Base-by-base conservation (phyloP, 495 filamentous ascomycete species). In the Cryomyces minteri region DNA sequence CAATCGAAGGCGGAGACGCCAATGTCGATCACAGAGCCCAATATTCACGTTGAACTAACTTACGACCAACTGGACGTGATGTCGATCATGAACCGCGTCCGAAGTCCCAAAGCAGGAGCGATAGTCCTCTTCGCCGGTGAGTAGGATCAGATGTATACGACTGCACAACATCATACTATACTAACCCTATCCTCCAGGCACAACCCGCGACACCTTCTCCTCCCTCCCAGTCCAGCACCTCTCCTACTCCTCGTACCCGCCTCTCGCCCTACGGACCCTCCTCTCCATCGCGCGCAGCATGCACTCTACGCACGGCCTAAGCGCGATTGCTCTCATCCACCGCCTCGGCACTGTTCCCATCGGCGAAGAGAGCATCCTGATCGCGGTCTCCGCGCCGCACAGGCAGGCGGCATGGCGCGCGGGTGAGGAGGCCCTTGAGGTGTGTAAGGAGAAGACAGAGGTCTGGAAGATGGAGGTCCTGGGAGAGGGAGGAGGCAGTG, bases 381-480 rank as follows among this genome's bases (percentile, higher is more conserved):
- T 98, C 58, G 84, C 85, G 6, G 84, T 96, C 10, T 82, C 81
- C 43, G 68, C 81, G 25, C 76, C 82, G 39, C 90, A 98, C 69
- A 72, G 90, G n/a, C 73, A 77, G 53, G 82, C 82, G 39, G 90
- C 84, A 34, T 98, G 88, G 88, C 64, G 66, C 51, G 92, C 77
- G 0, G 90, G 84, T 0, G 88, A 96, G 67, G 84, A 88, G 65
- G 79, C 85, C 36, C 64, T 98, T 52, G 88, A 96, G 70, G 65
- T 69, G 55, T 84, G 81, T 54, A 98, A 98, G 66, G 74, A 71
- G 54, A 72, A 69, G 48, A 82, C 82, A 37, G 90, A 98, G 71
- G 79, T 98, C 41, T 98, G 90, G 90, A 98, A 98, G 66, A 67
- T 73, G 57, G 90, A 98, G 69, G 80, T 84, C 55, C 96, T 96